Base-by-base conservation (phyloP, 176 grass and related monocot species). In the Ampelocalamus luodianensis region DNA sequence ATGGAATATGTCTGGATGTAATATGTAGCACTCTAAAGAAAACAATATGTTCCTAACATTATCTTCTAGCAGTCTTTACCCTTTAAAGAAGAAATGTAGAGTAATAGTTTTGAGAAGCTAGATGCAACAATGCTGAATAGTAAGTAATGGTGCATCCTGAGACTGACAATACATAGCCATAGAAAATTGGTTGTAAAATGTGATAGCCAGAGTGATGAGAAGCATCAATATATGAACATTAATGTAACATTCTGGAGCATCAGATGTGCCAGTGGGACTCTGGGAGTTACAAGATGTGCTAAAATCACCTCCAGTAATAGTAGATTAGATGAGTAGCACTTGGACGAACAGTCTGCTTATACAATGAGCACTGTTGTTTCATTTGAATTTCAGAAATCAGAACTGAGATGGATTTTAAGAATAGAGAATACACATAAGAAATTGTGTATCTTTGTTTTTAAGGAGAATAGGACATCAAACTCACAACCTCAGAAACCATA, bases 181-280 rank as follows among this genome's bases (percentile, higher is more conserved):
- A 38, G 43, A 65, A 62, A 50, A 8, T 23, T 62, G 26, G 42
- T 70, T 23, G 67, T 34, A 36, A 82, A 14, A 60, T 27, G 4
- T 34, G 62, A 61, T 50, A 63, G 29, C 42, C 45, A 43, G 8
- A 40, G 11, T 49, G 18, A 75, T 53, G 32, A 53, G 58, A 51
- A 23, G 5, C 6, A 37, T 34, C 43, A 37, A 42, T 74, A 56
- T 53, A 4, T 74, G 13, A 74, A 26, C 7, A 56, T 17, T 42
- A 48, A 80, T 54, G 27, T 26, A 84, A 50, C 70, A 84, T 65
- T 74, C 29, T 83, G 42, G 71, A 62, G 51, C 15, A 51, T 36
- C 44, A 40, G 43, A 7, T 23, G 32, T 53, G 60, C 59, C 71
- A 65, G 20, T 26, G 40, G 75, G n/a, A 61, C 37, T 15, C 54